Evolutionary conservation across 345 rosid genomes (phyloP).

Genomic region (Sisymbrium altissimum): DNA sequence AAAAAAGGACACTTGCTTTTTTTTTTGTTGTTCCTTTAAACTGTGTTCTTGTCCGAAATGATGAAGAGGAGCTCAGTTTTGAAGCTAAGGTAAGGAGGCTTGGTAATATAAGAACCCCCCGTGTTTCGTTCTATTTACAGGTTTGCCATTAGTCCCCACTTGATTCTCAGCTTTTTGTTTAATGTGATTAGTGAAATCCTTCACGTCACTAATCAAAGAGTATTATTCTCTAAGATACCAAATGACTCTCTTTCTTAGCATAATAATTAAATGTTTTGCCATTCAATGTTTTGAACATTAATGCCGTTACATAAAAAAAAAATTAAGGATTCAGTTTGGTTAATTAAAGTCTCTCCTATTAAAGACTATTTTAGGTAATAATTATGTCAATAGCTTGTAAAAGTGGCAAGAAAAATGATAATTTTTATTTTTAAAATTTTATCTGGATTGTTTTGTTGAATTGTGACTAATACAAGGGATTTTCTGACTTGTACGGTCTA

Average conservation of each 20-base stretch:
- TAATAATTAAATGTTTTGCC: neutral
- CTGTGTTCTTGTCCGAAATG: constrained; percentile 28
- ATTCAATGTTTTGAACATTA: constrained; percentile 22
- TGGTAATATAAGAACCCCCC: neutral
- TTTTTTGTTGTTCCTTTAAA: constrained; percentile 2
- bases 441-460: constrained; percentile 3
- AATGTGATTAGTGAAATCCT: constrained; percentile 18
- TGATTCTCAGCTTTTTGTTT: constrained; percentile 5
- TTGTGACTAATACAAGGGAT: constrained; percentile 1
- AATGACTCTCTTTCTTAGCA: neutral
- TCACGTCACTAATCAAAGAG: constrained; percentile 17
- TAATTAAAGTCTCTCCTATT: neutral
- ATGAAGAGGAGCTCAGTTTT: constrained; percentile 33
- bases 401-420: constrained; percentile 18
- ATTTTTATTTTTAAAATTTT: neutral
- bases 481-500: neutral
- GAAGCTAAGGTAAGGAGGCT: constrained; percentile 28
- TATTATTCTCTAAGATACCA: constrained; percentile 28
- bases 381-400: constrained; percentile 24
- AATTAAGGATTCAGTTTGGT: neutral
- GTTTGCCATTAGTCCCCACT: constrained; percentile 25
- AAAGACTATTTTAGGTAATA: constrained; percentile 7
- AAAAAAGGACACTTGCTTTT: constrained; percentile 10
- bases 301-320: constrained; percentile 5
- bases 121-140: neutral